These are phyloP conservation scores for Lecanicillium sp. DNA, from an alignment of 2,329 filamentous ascomycete genomes.

Conservation along the genomic window DNA sequence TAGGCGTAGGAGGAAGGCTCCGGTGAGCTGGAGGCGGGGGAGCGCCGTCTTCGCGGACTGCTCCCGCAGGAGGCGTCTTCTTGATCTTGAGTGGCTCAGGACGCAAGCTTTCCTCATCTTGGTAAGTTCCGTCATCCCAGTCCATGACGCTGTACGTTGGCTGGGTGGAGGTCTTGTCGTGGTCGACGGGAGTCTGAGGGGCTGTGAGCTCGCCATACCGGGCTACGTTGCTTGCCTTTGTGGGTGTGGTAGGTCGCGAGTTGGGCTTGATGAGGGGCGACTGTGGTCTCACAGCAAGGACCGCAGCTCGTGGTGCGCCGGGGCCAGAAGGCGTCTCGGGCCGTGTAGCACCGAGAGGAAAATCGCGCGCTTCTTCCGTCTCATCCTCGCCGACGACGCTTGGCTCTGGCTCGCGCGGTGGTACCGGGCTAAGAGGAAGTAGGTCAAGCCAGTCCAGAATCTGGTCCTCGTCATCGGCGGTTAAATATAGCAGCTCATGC, in stretches of 20 bases:
- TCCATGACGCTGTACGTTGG: slow-evolving; percentile 25
- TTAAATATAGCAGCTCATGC: slow-evolving; percentile 78
- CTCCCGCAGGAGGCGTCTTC: slow-evolving; percentile 25
- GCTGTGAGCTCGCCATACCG: not conserved
- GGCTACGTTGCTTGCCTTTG: slow-evolving; percentile 21
- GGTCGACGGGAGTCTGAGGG: slow-evolving; percentile 17
- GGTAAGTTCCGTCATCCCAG: slow-evolving; percentile 20
- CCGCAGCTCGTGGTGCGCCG: slow-evolving; percentile 3
- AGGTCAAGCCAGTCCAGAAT: slow-evolving; percentile 84
- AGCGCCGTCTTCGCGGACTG: slow-evolving; percentile 47
- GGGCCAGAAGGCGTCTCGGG: not conserved
- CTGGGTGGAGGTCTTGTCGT: slow-evolving; percentile 34
- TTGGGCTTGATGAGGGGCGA: slow-evolving; percentile 19
- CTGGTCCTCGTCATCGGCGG: slow-evolving; percentile 68
- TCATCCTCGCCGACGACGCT: slow-evolving; percentile 25
- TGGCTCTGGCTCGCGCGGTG: slow-evolving; percentile 36
- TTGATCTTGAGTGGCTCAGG: slow-evolving; percentile 31
- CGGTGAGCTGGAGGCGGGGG: slow-evolving; percentile 51
- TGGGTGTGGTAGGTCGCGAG: slow-evolving; percentile 29
- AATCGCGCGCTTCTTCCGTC: not conserved
- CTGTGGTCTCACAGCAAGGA: not conserved
- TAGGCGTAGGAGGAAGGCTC: slow-evolving; percentile 28
- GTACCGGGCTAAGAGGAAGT: slow-evolving; percentile 49
- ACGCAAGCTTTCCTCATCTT: slow-evolving; percentile 32
- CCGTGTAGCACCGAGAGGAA: slow-evolving; percentile 10